Percentiles rank a stretch among this genome's conserved stretches.
phyloP scores from a whole-genome alignment of 306 rosid species.

The Boehmeria nivea region DNA sequence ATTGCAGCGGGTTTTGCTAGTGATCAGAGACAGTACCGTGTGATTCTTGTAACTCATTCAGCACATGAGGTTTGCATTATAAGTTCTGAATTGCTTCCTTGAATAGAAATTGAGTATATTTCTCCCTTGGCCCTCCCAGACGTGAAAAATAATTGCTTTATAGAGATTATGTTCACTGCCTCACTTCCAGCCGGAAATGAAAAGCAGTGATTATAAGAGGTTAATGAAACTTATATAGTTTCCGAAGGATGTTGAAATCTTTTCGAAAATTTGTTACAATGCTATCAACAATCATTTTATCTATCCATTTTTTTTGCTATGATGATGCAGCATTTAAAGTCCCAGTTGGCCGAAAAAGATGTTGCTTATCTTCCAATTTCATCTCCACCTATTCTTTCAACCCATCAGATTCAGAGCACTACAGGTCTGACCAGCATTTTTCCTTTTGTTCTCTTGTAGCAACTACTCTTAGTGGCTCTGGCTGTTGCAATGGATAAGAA shows the following conservation, averaged over 20 bases:
- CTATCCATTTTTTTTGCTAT: constrained; percentile 2
- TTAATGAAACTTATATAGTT: too few relatives aligned
- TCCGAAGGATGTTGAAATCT: neutral
- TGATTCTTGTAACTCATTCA: constrained; percentile 53
- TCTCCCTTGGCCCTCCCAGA: too few relatives aligned
- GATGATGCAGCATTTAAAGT: constrained; percentile 44
- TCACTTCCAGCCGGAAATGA: too few relatives aligned
- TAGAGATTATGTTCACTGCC: too few relatives aligned
- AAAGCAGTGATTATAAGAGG: too few relatives aligned
- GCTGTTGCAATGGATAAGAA: constrained; percentile 1
- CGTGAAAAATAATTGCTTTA: too few relatives aligned
- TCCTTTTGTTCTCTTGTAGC: constrained; percentile 14
- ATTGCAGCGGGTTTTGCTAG: constrained; percentile 66
- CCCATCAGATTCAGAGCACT: constrained; percentile 33
- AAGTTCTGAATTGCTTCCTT: neutral
- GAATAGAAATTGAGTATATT: neutral
- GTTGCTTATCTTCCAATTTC: constrained; percentile 53
- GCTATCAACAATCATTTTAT: too few relatives aligned
- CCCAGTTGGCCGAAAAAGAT: constrained; percentile 46
- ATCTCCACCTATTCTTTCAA: constrained; percentile 61
- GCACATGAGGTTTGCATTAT: constrained; percentile 51
- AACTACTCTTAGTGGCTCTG: too few relatives aligned
- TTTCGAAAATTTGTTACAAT: neutral
- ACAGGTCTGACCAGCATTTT: constrained; percentile 39
- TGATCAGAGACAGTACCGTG: constrained; percentile 56